These are phyloP conservation scores for Fusarium agapanthi DNA, from an alignment of 2,329 filamentous ascomycete species.

Conservation along the genomic window DNA sequence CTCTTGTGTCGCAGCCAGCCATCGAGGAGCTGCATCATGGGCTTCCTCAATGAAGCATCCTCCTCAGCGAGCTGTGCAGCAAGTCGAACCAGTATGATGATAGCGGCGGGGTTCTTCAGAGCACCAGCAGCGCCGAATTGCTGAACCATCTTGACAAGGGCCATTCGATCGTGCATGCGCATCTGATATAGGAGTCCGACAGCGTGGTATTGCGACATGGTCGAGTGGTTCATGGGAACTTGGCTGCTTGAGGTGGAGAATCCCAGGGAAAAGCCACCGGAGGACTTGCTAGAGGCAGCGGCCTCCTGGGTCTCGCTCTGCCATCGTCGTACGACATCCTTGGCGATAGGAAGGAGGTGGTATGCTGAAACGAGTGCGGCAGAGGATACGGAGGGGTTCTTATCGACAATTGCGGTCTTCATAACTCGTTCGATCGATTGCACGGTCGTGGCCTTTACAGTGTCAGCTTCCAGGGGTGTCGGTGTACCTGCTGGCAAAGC, in stretches of 20 bases:
- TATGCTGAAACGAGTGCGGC: conserved; percentile 97
- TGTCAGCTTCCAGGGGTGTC: conserved; percentile 42
- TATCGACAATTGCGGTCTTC: conserved; percentile 99
- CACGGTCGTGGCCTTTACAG: conserved; percentile 83
- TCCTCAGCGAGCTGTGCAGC: conserved; percentile 95
- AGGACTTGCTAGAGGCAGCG: conserved; percentile 87
- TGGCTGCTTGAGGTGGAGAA: conserved; percentile 84
- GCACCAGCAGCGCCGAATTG: conserved; percentile 92
- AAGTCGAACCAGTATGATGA: conserved; percentile 90
- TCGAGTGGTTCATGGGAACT: conserved; percentile 87
- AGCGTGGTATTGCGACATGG: conserved; percentile 98
- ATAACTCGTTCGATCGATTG: conserved; percentile 98
- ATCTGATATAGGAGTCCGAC: conserved; percentile 98
- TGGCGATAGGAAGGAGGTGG: conserved; percentile 94
- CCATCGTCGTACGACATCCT: conserved; percentile 95
- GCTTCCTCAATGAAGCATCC: conserved; percentile 85
- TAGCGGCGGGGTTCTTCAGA: conserved; percentile 93
- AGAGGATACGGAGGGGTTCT: conserved; percentile 96
- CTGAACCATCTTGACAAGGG: conserved; percentile 99
- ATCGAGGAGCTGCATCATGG: conserved; percentile 97
- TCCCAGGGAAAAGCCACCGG: conserved; percentile 87
- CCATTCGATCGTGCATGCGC: conserved; percentile 97
- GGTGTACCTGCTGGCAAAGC: conserved; percentile 17
- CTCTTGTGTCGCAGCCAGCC: conserved; percentile 98
- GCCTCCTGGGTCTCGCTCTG: conserved; percentile 98